A percentile compares a stretch with the other conserved stretches of the same genome.
Conservation (phyloP, 192 early-diverging fungal species). For the Backusella australiensis region DNA sequence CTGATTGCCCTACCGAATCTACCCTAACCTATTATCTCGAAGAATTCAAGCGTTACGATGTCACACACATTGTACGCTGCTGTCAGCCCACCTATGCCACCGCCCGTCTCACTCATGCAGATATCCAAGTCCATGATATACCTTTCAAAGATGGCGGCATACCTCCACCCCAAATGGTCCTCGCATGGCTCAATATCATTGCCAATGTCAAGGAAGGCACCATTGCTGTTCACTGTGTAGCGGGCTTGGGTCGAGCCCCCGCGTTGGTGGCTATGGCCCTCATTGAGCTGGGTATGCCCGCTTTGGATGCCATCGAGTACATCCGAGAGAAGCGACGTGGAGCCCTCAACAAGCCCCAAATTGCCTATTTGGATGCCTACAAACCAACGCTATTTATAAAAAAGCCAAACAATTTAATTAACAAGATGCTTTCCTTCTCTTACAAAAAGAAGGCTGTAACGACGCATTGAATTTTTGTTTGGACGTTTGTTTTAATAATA, state of each 20-base stretch:
- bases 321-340: slow-evolving; percentile 76
- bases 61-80: slow-evolving; percentile 88
- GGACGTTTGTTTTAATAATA: not conserved
- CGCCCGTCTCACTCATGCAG: slow-evolving; percentile 48
- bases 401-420: not conserved
- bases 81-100: slow-evolving; percentile 87
- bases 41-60: slow-evolving; percentile 73
- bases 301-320: slow-evolving; percentile 70
- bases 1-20: slow-evolving; percentile 88
- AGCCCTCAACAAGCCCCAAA: slow-evolving; percentile 78
- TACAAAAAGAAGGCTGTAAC: not conserved
- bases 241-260: slow-evolving; percentile 93
- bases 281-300: slow-evolving; percentile 75
- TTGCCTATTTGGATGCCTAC: slow-evolving; percentile 51
- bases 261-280: slow-evolving; percentile 82
- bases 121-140: slow-evolving; percentile 82
- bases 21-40: slow-evolving; percentile 74
- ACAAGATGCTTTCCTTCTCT: not conserved
- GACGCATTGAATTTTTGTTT: not conserved
- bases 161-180: not conserved
- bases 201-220: slow-evolving; percentile 34
- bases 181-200: slow-evolving; percentile 61
- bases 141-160: slow-evolving; percentile 90
- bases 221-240: slow-evolving; percentile 92
- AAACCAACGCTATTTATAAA: slow-evolving; percentile 25